These are phyloP conservation scores for Geosmithia putterillii DNA, from an alignment of 2,329 filamentous ascomycete species.

Conservation along the genomic window DNA sequence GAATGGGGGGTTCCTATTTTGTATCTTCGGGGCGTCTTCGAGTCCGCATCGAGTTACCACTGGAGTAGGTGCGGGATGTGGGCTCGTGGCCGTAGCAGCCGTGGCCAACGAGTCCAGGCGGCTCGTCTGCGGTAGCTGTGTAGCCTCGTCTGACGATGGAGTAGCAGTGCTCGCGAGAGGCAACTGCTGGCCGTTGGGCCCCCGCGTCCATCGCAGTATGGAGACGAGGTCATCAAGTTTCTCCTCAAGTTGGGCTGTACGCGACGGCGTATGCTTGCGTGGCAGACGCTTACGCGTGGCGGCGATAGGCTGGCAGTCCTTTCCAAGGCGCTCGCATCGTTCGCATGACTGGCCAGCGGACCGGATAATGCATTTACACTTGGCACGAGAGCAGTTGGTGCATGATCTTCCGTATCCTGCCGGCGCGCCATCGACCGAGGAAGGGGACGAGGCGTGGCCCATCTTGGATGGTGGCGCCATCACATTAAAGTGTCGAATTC, in stretches of 20 bases:
- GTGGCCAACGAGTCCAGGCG: conserved; percentile 22
- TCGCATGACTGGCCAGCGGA: conserved; percentile 20
- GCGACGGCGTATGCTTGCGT: conserved; percentile 19
- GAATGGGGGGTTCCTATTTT: not conserved
- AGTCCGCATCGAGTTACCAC: conserved; percentile 1
- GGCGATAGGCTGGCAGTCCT: conserved; percentile 31
- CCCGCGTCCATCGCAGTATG: conserved; percentile 23
- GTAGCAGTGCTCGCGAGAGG: not conserved
- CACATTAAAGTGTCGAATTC: not conserved
- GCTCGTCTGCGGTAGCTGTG: conserved; percentile 9
- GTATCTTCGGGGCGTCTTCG: not conserved
- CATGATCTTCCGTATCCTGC: conserved; percentile 31
- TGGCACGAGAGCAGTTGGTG: conserved; percentile 32
- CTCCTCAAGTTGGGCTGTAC: conserved; percentile 33
- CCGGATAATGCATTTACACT: conserved; percentile 34
- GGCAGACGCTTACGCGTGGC: conserved; percentile 23
- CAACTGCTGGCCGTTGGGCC: conserved; percentile 2
- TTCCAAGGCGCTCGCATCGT: conserved; percentile 31
- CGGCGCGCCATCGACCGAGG: conserved; percentile 11
- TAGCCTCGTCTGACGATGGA: not conserved
- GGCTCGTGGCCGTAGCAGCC: conserved; percentile 19
- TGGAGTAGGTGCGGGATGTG: conserved; percentile 4
- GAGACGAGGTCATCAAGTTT: conserved; percentile 36
- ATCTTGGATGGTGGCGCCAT: conserved; percentile 2
- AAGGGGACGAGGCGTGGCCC: not conserved